Evolutionary conservation across 1,284 basidiomycete species (phyloP), one percentile per base, ranked within the genome.

Genomic region (Trametes pubescens): DNA sequence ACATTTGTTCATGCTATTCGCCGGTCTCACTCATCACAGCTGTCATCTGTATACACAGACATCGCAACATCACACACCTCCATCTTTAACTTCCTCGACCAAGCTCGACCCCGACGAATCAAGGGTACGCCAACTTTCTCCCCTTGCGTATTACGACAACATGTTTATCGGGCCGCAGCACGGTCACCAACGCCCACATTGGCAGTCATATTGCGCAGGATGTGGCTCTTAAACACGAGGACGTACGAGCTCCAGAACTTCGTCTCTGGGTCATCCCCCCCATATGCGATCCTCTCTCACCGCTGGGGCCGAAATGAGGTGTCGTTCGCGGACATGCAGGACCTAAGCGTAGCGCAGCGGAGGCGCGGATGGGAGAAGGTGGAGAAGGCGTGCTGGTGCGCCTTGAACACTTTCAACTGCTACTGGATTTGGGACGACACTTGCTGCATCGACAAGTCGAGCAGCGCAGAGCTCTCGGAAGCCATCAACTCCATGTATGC

Each of bases 241-340:
- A 38, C 51, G 34, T 38, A 37, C 14, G n/a, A 52, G 51, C 32
- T 52, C 8, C 9, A 22, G 6, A 22, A 18, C 8, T 52, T 52
- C 34, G 4, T 21, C 21, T 16, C 40, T 32, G 29, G 29, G 4
- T 8, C 4, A 32, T 4, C 8, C 29, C 29, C 29, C 29, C 29
- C 29, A 8, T 56, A 56, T 32, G 54, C 54, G 3, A 56, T 56
- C 40, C 54, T 56, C 54, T 56, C 54, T n/a, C 54, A 56, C 16
- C 32, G 40, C 26, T 56, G 54, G 54, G 24, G 32, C 43, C 24
- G 46, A 8, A 13, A 16, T 32, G 54, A 56, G 54, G 40, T 56
- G 11, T 8, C 32, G 18, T 46, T 56, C 54, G 18, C 40, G 6
- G 54, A 56, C 44, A 47, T 56, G 3, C 43, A 34, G n/a, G 38